Percentiles rank a stretch among this genome's conserved stretches.
These are phyloP conservation scores for Thelonectria rubi DNA, from an alignment of 2,329 filamentous ascomycete genomes.

Conservation along the genomic window DNA sequence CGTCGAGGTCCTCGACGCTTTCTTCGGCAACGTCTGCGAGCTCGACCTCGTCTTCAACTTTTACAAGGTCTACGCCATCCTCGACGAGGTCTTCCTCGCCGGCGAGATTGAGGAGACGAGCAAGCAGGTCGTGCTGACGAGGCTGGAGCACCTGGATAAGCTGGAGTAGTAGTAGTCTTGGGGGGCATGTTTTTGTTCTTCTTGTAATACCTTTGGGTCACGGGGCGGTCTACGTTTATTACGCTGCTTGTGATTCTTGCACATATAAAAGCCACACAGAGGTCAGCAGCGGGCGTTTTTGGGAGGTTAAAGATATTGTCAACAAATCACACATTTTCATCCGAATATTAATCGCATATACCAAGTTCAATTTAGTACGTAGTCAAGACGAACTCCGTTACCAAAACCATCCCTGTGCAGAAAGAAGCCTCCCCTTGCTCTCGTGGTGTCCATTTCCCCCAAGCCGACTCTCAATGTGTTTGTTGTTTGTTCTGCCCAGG, in stretches of 20 bases:
- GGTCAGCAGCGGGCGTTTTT: slow-evolving; percentile 18
- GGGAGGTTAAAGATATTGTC: slow-evolving; percentile 10
- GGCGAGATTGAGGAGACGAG: slow-evolving; percentile 99
- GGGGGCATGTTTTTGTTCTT: background rate
- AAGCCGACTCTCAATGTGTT: too few species aligned
- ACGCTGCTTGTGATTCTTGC: slow-evolving; percentile 9
- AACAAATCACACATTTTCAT: slow-evolving; percentile 5
- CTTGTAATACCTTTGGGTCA: background rate
- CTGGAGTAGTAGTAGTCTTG: slow-evolving; percentile 69
- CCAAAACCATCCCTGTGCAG: background rate
- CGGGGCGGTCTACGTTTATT: background rate
- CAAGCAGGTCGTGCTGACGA: slow-evolving; percentile 95
- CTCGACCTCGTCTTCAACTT: slow-evolving; percentile 88
- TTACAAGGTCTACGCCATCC: slow-evolving; percentile 93
- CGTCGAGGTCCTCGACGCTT: slow-evolving; percentile 96
- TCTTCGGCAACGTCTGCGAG: slow-evolving; percentile 99
- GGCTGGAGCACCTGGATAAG: slow-evolving; percentile 95
- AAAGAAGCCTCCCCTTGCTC: background rate
- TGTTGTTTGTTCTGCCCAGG: background rate
- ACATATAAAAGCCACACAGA: slow-evolving; percentile 5
- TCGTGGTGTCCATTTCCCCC: too few species aligned
- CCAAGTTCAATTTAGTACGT: background rate
- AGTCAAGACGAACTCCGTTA: background rate
- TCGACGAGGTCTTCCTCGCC: slow-evolving; percentile 97
- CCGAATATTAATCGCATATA: slow-evolving; percentile 1